Conservation (phyloP, 306 rosid genomes). For the Inga leiocalycina region DNA sequence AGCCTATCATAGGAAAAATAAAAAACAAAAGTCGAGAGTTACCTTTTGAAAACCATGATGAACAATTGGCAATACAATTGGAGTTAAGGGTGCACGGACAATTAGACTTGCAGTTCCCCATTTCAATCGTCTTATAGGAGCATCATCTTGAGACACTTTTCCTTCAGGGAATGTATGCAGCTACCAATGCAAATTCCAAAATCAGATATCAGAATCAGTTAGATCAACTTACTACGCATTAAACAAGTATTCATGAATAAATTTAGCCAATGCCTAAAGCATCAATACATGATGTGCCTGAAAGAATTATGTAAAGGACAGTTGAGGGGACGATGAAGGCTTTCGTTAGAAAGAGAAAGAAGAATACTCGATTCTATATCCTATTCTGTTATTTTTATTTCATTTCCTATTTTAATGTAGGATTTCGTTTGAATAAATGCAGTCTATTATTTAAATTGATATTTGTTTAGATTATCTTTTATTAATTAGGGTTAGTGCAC, state of each 20-base stretch:
- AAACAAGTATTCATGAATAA: neutral
- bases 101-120: conserved; percentile 98
- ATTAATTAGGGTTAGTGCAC: neutral
- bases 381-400: neutral
- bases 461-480: neutral
- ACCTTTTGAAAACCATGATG: conserved; percentile 91
- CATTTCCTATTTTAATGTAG: neutral
- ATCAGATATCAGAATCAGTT: conserved; percentile 17
- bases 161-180: conserved; percentile 97
- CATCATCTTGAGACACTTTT: conserved; percentile 80
- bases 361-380: neutral
- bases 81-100: conserved; percentile 77
- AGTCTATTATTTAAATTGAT: neutral
- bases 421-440: neutral
- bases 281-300: neutral
- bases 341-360: neutral
- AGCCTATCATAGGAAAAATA: neutral
- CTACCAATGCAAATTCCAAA: conserved; percentile 45
- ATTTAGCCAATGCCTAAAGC: neutral
- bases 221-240: neutral
- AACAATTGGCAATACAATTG: conserved; percentile 82
- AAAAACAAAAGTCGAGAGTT: neutral
- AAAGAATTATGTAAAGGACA: neutral
- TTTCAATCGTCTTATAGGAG: conserved; percentile 76
- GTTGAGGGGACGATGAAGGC: neutral